Base-by-base conservation (phyloP, 2,329 filamentous ascomycete species). In the Didymella arachidicola region DNA sequence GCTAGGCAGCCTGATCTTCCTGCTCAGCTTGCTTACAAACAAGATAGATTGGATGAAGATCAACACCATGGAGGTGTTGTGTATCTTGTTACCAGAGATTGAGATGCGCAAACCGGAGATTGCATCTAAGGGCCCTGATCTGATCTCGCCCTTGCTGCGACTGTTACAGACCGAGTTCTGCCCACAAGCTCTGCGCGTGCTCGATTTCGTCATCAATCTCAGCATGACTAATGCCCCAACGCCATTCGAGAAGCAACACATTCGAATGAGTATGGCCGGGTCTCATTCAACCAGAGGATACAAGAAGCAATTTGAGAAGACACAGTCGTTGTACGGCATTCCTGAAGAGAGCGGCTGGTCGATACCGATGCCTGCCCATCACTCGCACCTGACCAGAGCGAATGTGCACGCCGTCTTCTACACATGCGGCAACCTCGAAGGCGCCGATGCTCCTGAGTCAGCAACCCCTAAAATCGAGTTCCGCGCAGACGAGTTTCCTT, bases 381-480 rank as follows among this genome's bases (percentile, higher is more conserved):
- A 97, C 79, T 95, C 93, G 0, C 89, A 90, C 53, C 86, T 88
- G 32, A 98, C 95, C 4, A 86, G 95, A 57, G 86, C 89, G 57
- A 99, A 99, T 69, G 95, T 99, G 2, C 94, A 98, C 74, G 92
- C 93, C 0, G 93, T 95, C 0, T 98, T 97, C 77, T 97, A 97
- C 77, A 96, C 93, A 64, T 97, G 93, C 71, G 90, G 92, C 52
- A 77, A 77, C 29, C 68, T 75, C 12, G 77, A 79, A 44, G 70
- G 75, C 19, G 65, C 71, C 14, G 75, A 77, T 30, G 79, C 84
- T 7, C 86, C 90, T 54, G 82, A 87, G 4, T 84, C 86, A 0
- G 85, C 88, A 4, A 95, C 92, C 0, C 90, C 92, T 1, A 93
- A 97, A 44, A 88, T 99, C 27, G 93, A 96, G 71, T 98, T 99